Evolutionary conservation across 2,329 filamentous ascomycete species (phyloP).

Genomic region (Trichoderma atrobrunneum): DNA sequence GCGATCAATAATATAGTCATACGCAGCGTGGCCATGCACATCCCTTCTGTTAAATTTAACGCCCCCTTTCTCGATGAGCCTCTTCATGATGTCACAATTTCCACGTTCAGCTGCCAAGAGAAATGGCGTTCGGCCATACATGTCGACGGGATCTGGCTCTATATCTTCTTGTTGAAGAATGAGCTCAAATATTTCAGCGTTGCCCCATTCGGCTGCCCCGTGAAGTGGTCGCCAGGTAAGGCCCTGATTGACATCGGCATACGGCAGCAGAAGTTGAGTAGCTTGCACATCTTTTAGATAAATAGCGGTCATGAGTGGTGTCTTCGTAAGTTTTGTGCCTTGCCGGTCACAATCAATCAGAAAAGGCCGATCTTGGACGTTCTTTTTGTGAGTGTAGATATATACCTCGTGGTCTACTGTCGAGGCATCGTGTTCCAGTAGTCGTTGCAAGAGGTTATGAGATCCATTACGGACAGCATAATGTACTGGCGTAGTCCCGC

Average conservation of each 20-base stretch:
- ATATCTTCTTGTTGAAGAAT: not conserved
- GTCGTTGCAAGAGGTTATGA: not conserved
- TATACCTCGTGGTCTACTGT: not conserved
- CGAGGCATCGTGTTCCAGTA: not conserved
- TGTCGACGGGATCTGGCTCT: not conserved
- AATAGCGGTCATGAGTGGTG: not conserved
- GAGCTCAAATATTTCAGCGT: not conserved
- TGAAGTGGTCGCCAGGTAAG: not conserved
- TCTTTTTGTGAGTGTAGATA: not conserved
- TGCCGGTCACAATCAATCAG: not conserved
- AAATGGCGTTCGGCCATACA: not conserved
- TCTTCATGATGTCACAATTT: not conserved
- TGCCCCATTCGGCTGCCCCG: not conserved
- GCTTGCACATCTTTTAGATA: not conserved
- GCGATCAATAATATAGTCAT: too few species aligned
- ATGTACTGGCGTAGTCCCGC: not conserved
- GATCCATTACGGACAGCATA: not conserved
- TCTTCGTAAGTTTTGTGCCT: not conserved
- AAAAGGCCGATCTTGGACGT: not conserved
- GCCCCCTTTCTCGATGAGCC: not conserved
- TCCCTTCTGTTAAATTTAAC: not conserved
- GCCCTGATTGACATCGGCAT: not conserved
- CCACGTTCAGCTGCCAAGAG: not conserved
- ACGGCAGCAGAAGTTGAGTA: not conserved
- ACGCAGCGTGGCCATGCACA: too few species aligned